Percentiles rank a stretch among this genome's conserved stretches.
phyloP scores from a whole-genome alignment of 192 early-diverging fungal genomes.

The Coemansia sp. region DNA sequence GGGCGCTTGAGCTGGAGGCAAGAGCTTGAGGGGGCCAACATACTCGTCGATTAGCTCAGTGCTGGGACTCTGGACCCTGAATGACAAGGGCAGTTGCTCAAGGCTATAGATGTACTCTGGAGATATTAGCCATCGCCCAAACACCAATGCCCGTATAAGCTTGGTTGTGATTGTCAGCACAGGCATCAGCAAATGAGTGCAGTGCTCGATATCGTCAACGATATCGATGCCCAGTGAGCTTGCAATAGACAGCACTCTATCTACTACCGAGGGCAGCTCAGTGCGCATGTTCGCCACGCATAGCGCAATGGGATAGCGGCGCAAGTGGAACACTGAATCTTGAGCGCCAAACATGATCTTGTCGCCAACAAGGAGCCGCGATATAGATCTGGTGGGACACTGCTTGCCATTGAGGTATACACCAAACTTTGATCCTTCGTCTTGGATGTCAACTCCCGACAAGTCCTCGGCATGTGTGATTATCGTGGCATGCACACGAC shows the following conservation, averaged over 20 bases:
- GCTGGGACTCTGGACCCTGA: constrained; percentile 8
- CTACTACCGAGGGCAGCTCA: not conserved
- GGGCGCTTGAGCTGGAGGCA: constrained; percentile 14
- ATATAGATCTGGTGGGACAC: constrained; percentile 5
- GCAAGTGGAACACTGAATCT: constrained; percentile 27
- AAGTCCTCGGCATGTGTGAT: not conserved
- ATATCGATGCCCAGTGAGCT: constrained; percentile 12
- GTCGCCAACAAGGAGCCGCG: constrained; percentile 11
- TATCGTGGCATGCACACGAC: constrained; percentile 30
- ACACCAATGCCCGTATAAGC: constrained; percentile 25
- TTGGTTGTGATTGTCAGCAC: constrained; percentile 29
- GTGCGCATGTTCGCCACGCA: constrained; percentile 24
- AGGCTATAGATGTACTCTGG: constrained; percentile 17
- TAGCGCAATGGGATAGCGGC: constrained; percentile 4
- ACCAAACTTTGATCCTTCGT: constrained; percentile 47
- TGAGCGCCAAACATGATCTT: constrained; percentile 39
- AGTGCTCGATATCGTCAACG: constrained; percentile 9
- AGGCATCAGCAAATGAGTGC: constrained; percentile 33
- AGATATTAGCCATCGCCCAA: constrained; percentile 9
- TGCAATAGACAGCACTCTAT: constrained; percentile 1
- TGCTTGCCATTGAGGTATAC: constrained; percentile 31
- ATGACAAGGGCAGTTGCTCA: not conserved
- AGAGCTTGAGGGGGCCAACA: constrained; percentile 13
- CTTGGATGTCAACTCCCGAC: not conserved
- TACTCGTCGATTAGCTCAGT: constrained; percentile 6